A percentile compares a stretch with the other conserved stretches of the same genome.
phyloP scores from a whole-genome alignment of 768 basidiomycete species.

The Termitomyces eurrhizus region DNA sequence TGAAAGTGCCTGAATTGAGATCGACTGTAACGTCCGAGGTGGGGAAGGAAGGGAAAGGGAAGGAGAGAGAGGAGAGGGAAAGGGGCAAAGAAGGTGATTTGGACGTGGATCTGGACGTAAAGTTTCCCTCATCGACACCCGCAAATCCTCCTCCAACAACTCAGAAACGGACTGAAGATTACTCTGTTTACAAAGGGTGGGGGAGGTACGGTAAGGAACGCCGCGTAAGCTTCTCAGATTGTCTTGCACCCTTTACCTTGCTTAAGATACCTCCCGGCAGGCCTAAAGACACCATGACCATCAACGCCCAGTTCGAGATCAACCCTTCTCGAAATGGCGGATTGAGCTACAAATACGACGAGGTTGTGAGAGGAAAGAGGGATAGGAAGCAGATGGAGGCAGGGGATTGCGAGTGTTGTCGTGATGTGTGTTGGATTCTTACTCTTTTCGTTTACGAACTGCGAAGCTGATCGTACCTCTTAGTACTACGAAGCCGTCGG shows the following conservation, averaged over 20 bases:
- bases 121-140: constrained; percentile 19
- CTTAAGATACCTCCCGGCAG: constrained; percentile 15
- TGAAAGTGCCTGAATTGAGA: neutral
- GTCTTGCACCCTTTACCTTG: neutral
- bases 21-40: neutral
- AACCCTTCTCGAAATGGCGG: constrained; percentile 65
- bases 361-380: constrained; percentile 66
- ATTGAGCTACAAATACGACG: constrained; percentile 63
- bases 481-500: constrained; percentile 83
- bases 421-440: constrained; percentile 46
- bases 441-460: neutral
- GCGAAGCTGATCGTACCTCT: neutral
- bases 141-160: constrained; percentile 16
- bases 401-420: constrained; percentile 80
- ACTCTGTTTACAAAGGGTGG: constrained; percentile 50
- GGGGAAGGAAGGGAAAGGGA: neutral
- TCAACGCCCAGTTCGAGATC: constrained; percentile 66
- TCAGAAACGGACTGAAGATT: constrained; percentile 30
- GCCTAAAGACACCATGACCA: constrained; percentile 33
- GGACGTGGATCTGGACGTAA: neutral
- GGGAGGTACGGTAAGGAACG: constrained; percentile 52
- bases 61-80: constrained; percentile 9
- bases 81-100: constrained; percentile 19
- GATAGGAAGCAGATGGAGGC: constrained; percentile 66
- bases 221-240: constrained; percentile 23